Conservation (phyloP, 192 early-diverging fungal species). For the Backusella sp. region DNA sequence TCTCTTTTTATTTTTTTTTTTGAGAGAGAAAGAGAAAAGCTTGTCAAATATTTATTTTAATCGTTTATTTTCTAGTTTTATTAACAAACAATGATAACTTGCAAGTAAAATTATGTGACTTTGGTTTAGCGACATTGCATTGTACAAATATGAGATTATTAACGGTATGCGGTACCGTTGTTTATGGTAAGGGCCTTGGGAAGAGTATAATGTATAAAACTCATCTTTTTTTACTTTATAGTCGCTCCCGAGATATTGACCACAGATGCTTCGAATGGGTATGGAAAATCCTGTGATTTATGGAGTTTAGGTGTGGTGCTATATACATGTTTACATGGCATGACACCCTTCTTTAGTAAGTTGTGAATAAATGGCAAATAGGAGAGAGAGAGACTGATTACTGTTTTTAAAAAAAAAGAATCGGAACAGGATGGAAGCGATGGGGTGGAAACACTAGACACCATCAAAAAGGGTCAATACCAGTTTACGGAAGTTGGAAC, state of each 20-base stretch:
- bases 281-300: slow-evolving; percentile 58
- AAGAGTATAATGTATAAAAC: background rate
- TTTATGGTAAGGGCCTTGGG: slow-evolving; percentile 47
- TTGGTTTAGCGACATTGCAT: slow-evolving; percentile 78
- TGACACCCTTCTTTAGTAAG: slow-evolving; percentile 72
- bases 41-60: background rate
- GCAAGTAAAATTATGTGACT: slow-evolving; percentile 89
- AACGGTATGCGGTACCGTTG: slow-evolving; percentile 85
- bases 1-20: background rate
- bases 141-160: background rate
- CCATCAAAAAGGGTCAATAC: slow-evolving; percentile 55
- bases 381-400: background rate
- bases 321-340: slow-evolving; percentile 88
- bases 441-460: background rate
- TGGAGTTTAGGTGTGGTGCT: slow-evolving; percentile 95
- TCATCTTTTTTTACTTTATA: background rate
- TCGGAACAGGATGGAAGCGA: background rate
- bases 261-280: background rate
- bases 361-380: background rate
- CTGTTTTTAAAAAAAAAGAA: background rate
- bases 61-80: slow-evolving; percentile 30
- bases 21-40: background rate
- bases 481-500: slow-evolving; percentile 68
- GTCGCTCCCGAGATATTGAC: slow-evolving; percentile 11
- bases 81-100: slow-evolving; percentile 44